phyloP scores from a whole-genome alignment of 345 rosid genomes.

The Conringia planisiliqua region DNA sequence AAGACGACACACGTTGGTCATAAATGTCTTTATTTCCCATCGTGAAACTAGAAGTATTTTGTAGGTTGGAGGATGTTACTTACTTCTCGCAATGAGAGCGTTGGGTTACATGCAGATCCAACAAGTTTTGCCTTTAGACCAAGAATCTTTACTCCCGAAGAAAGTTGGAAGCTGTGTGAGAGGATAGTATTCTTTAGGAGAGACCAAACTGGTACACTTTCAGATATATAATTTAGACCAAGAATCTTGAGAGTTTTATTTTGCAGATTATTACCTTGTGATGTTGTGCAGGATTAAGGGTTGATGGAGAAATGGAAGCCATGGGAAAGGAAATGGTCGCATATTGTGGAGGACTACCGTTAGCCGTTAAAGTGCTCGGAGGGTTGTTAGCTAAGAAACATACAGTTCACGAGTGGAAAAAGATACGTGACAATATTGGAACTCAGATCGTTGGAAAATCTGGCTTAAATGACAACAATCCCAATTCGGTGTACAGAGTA shows the following conservation, averaged over 20 bases:
- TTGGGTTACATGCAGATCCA: conserved; percentile 32
- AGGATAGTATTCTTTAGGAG: conserved; percentile 26
- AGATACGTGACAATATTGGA: conserved; percentile 8
- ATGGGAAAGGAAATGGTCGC: conserved; percentile 12
- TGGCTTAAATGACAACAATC: conserved; percentile 1
- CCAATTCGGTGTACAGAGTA: not conserved
- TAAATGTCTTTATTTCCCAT: not conserved
- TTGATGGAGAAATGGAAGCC: conserved; percentile 1
- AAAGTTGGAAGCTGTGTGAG: conserved; percentile 43
- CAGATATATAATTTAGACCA: not conserved
- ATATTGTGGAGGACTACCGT: conserved; percentile 18
- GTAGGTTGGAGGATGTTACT: conserved; percentile 38
- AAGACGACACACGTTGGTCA: not conserved
- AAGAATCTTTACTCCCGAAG: not conserved
- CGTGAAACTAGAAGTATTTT: not conserved
- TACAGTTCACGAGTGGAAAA: conserved; percentile 3
- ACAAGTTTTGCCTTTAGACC: conserved; percentile 4
- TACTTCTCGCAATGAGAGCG: conserved; percentile 42
- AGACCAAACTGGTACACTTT: conserved; percentile 23
- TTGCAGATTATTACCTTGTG: not conserved
- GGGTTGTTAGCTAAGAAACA: conserved; percentile 21
- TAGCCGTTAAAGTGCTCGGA: conserved; percentile 19
- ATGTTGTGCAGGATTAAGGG: not conserved
- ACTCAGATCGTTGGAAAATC: not conserved
- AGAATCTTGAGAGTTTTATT: not conserved